These are phyloP conservation scores for Carpinus viminea DNA, from an alignment of 306 rosid species.

Conservation along the genomic window DNA sequence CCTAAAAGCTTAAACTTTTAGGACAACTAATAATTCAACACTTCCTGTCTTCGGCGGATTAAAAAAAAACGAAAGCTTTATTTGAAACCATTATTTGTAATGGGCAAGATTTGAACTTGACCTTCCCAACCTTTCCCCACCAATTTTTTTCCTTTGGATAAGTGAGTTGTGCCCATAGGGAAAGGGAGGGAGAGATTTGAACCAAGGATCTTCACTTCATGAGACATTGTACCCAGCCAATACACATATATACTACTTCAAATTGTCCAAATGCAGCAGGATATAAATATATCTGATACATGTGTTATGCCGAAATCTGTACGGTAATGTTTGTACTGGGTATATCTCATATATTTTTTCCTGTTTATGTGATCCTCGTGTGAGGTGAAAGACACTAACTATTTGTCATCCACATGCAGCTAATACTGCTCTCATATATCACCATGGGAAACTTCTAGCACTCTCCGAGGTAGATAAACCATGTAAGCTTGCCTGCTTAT, in stretches of 20 bases:
- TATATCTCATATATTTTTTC: background rate
- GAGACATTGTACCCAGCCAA: background rate
- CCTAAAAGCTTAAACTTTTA: no score
- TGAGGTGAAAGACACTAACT: slow-evolving; percentile 27
- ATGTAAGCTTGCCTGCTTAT: slow-evolving; percentile 50
- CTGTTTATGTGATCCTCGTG: background rate
- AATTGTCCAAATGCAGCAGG: background rate
- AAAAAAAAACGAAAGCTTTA: background rate
- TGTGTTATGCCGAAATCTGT: no score
- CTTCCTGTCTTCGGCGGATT: background rate
- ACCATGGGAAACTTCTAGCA: slow-evolving; percentile 88
- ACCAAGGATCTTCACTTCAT: background rate
- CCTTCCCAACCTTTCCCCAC: background rate
- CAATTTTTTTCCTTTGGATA: background rate
- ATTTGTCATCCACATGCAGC: slow-evolving; percentile 45
- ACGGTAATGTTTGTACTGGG: background rate
- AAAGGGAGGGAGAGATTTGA: background rate
- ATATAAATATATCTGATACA: no score
- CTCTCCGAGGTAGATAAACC: slow-evolving; percentile 96
- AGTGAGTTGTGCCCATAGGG: background rate
- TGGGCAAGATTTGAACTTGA: background rate
- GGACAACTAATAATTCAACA: no score
- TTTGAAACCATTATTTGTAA: background rate
- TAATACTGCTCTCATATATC: slow-evolving; percentile 89
- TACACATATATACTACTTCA: no score